These are phyloP conservation scores for Fusarium abutilonis DNA, from an alignment of 2,329 filamentous ascomycete genomes.

Conservation along the genomic window DNA sequence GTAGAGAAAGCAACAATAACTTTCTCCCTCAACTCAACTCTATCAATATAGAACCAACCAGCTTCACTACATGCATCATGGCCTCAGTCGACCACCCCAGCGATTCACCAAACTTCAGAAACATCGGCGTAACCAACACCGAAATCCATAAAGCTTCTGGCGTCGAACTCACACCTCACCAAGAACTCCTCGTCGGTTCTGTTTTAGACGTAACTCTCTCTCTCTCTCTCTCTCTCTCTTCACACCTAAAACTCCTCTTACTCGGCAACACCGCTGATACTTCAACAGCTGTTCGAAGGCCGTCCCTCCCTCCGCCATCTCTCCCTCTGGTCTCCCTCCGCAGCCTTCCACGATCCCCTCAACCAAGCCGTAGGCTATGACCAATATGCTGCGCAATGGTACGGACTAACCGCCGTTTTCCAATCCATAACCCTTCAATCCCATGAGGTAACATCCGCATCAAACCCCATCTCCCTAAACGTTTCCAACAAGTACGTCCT, in stretches of 20 bases:
- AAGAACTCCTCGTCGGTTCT: constrained; percentile 13
- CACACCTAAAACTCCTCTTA: neutral
- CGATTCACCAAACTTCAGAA: neutral
- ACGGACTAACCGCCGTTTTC: constrained; percentile 68
- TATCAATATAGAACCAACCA: too few species aligned
- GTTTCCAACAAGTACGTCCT: constrained; percentile 52
- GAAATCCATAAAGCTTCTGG: neutral
- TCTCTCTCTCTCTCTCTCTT: neutral
- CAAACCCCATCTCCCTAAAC: constrained; percentile 68
- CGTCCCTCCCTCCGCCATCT: constrained; percentile 68
- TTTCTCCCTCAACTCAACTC: too few species aligned
- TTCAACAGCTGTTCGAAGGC: constrained; percentile 69
- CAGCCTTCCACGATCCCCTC: constrained; percentile 67
- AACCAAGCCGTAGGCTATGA: constrained; percentile 66
- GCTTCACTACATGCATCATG: neutral
- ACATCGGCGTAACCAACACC: constrained; percentile 8
- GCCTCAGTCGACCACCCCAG: neutral
- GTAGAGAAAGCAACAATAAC: too few species aligned
- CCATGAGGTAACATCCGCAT: constrained; percentile 61
- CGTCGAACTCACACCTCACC: neutral
- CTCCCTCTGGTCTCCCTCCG: constrained; percentile 67
- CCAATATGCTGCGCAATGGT: constrained; percentile 62
- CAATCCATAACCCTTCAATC: constrained; percentile 59
- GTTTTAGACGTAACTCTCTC: constrained; percentile 4
- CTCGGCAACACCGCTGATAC: too few species aligned